A percentile compares a stretch with the other conserved stretches of the same genome.
These are phyloP conservation scores for Paraleonurus japonicus DNA, from an alignment of 257 asterid genomes.

Conservation along the genomic window DNA sequence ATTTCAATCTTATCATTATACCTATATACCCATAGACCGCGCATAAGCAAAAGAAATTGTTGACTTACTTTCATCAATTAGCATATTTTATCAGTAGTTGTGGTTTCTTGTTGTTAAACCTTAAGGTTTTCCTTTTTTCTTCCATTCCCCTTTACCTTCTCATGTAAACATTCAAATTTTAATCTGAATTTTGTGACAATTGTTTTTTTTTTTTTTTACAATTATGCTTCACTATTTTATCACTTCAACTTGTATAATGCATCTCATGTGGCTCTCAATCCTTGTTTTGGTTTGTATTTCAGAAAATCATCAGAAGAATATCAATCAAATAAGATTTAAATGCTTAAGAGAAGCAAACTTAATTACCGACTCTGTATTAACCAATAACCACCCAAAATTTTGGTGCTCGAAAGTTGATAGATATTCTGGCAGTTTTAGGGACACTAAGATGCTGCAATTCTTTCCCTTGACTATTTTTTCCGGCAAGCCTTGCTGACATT, in stretches of 20 bases:
- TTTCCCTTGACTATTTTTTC: too few species aligned
- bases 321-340: neutral
- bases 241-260: neutral
- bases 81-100: neutral
- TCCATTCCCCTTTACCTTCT: neutral
- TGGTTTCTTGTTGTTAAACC: neutral
- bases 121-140: neutral
- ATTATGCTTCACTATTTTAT: neutral
- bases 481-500: too few species aligned
- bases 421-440: neutral
- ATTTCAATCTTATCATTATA: neutral
- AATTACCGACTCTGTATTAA: neutral
- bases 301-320: neutral
- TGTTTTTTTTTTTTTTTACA: neutral
- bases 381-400: neutral
- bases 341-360: neutral
- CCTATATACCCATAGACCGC: neutral
- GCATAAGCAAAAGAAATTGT: neutral
- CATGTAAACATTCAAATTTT: neutral
- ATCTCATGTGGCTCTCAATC: neutral
- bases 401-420: neutral
- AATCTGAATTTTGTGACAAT: neutral
- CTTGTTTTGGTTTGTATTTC: neutral
- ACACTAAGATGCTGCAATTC: neutral
- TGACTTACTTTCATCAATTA: neutral